Conservation (phyloP, 1,139 yeast genomes). For the Taphrina flavorubra region DNA sequence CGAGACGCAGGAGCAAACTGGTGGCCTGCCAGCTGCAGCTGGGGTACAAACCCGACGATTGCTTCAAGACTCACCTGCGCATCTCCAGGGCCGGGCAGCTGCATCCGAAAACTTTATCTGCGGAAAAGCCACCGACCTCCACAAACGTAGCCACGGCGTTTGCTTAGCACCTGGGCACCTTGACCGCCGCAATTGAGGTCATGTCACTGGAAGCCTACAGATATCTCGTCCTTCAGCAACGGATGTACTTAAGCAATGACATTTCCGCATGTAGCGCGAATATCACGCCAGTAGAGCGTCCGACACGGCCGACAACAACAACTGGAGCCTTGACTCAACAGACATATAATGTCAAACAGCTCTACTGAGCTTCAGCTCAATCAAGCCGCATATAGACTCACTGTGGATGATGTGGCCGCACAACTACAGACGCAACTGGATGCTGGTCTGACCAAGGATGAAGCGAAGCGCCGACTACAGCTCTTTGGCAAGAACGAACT, state of each 20-base stretch:
- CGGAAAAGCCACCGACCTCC: slow-evolving; percentile 9
- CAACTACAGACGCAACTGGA: slow-evolving; percentile 46
- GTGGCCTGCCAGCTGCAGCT: too few species aligned
- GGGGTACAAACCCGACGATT: too few species aligned
- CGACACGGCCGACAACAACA: too few species aligned
- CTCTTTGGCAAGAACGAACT: slow-evolving; percentile 65
- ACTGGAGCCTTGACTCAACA: background rate
- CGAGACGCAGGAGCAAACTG: too few species aligned
- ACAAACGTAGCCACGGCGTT: slow-evolving; percentile 1
- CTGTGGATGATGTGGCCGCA: slow-evolving; percentile 7
- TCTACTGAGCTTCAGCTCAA: slow-evolving; percentile 24
- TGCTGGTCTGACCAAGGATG: slow-evolving; percentile 58
- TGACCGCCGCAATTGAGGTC: background rate
- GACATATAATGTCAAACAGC: slow-evolving; percentile 2
- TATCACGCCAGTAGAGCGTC: background rate
- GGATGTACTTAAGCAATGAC: slow-evolving; percentile 4
- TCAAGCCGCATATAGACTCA: slow-evolving; percentile 13
- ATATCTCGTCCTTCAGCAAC: too few species aligned
- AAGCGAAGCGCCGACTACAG: slow-evolving; percentile 52
- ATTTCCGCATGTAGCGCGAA: background rate
- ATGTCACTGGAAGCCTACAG: background rate
- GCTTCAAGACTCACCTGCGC: too few species aligned
- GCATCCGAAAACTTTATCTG: slow-evolving; percentile 4
- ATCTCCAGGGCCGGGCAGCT: too few species aligned
- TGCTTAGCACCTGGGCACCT: slow-evolving; percentile 9